These are phyloP conservation scores for Rhodamnia rubescens DNA, from an alignment of 345 rosid genomes.

Conservation along the genomic window DNA sequence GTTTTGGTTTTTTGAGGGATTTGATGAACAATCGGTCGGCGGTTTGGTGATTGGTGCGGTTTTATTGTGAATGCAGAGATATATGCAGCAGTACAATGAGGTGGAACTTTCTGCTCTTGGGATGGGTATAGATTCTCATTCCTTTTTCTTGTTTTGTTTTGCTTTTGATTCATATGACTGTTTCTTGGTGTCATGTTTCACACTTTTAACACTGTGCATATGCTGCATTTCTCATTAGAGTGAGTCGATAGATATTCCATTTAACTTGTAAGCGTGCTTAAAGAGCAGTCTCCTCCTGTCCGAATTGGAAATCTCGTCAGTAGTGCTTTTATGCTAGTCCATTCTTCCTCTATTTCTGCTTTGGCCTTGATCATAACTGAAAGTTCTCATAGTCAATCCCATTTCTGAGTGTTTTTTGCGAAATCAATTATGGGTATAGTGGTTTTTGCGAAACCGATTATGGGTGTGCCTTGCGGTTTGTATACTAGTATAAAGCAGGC, in stretches of 20 bases:
- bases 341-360: background rate
- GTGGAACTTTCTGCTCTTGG: constrained; percentile 95
- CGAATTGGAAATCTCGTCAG: background rate
- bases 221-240: background rate
- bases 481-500: background rate
- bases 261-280: background rate
- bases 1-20: background rate
- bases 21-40: background rate
- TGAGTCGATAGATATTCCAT: background rate
- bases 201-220: background rate
- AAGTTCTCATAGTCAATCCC: background rate
- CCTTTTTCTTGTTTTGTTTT: background rate
- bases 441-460: background rate
- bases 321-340: background rate
- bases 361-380: background rate
- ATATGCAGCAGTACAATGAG: constrained; percentile 83
- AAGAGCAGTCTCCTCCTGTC: background rate
- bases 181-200: background rate
- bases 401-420: background rate
- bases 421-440: background rate
- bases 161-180: background rate
- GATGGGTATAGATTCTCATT: constrained; percentile 52
- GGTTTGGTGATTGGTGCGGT: background rate
- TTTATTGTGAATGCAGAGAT: constrained; percentile 41
- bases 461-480: background rate